phyloP scores from a whole-genome alignment of 306 rosid genomes.

The Cucumis hystrix region DNA sequence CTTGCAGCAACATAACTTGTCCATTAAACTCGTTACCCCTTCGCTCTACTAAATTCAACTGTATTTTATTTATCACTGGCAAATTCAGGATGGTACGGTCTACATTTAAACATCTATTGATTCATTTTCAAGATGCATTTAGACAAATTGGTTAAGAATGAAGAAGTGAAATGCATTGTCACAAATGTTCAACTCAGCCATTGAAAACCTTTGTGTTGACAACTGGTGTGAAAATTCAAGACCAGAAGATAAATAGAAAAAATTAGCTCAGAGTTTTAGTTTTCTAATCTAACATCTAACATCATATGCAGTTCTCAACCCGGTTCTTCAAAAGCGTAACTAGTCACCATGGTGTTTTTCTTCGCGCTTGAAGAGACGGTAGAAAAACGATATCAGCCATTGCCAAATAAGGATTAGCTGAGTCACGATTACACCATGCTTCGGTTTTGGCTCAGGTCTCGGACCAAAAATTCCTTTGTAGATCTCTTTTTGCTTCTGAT shows the following conservation, averaged over 20 bases:
- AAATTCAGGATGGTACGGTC: too few species aligned
- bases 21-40: too few species aligned
- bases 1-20: too few species aligned
- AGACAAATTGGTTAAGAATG: not conserved
- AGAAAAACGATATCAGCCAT: slow-evolving; percentile 47
- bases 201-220: not conserved
- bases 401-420: slow-evolving; percentile 47
- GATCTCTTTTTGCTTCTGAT: slow-evolving; percentile 88
- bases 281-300: not conserved
- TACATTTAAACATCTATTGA: not conserved
- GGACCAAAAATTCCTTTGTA: slow-evolving; percentile 90
- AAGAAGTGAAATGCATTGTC: not conserved
- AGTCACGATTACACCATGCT: slow-evolving; percentile 18
- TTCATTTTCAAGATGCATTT: not conserved
- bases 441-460: slow-evolving; percentile 50
- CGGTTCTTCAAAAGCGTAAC: not conserved
- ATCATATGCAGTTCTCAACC: not conserved
- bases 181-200: not conserved
- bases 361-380: slow-evolving; percentile 30
- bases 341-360: slow-evolving; percentile 41
- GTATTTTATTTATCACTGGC: too few species aligned
- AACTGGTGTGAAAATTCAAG: not conserved
- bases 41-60: too few species aligned
- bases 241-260: not conserved
- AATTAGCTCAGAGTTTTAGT: not conserved